Percentiles rank a stretch among this genome's conserved stretches.
Conservation (phyloP, 2,329 filamentous ascomycete genomes). For the Emydomyces testavorans region DNA sequence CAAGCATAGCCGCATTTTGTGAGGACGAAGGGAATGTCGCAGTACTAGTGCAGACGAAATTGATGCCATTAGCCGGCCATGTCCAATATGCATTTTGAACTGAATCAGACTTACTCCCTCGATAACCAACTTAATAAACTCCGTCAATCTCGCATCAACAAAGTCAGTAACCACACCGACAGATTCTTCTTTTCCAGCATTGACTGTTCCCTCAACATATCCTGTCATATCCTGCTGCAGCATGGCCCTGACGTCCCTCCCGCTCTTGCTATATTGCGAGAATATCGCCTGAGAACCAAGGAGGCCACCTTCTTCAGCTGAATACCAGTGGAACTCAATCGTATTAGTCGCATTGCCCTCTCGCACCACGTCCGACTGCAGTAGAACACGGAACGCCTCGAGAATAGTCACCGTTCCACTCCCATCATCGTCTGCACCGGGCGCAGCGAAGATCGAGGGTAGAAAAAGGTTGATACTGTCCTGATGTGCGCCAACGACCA, state of each 20-base stretch:
- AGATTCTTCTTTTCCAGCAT: slow-evolving; percentile 69
- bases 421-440: slow-evolving; percentile 88
- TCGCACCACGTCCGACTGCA: slow-evolving; percentile 59
- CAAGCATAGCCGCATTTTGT: slow-evolving; percentile 83
- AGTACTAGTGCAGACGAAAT: slow-evolving; percentile 49
- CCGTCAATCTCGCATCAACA: slow-evolving; percentile 69
- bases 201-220: slow-evolving; percentile 71
- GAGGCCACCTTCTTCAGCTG: slow-evolving; percentile 76
- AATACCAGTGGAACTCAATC: slow-evolving; percentile 95
- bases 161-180: slow-evolving; percentile 90
- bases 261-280: slow-evolving; percentile 59
- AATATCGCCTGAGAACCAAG: slow-evolving; percentile 87
- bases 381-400: slow-evolving; percentile 72
- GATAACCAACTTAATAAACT: slow-evolving; percentile 83
- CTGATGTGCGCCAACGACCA: slow-evolving; percentile 84
- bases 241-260: slow-evolving; percentile 81
- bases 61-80: neutral
- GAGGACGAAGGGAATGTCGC: slow-evolving; percentile 72
- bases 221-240: slow-evolving; percentile 98
- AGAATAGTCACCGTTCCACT: slow-evolving; percentile 89
- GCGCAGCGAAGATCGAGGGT: slow-evolving; percentile 72
- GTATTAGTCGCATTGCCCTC: slow-evolving; percentile 68
- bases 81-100: too few relatives aligned
- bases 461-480: slow-evolving; percentile 75
- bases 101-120: slow-evolving; percentile 42